Evolutionary conservation across 163 green algal genomes (phyloP).

Genomic region (Scenedesmus sp.): DNA sequence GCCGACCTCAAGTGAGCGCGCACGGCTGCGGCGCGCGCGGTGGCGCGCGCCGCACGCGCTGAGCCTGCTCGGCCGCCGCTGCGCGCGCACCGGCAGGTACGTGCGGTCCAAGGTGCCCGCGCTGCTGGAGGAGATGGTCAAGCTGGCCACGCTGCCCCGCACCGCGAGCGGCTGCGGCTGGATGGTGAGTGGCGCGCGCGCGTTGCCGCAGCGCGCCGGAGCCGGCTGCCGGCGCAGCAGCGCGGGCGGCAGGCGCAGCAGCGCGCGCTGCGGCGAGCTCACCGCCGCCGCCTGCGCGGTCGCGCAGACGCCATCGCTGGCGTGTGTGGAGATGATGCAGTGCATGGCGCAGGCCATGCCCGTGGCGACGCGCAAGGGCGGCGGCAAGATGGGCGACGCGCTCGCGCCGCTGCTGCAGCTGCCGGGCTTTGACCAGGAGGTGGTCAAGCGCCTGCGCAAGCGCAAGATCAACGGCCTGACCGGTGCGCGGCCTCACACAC

Average conservation of each 20-base stretch:
- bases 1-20: slow-evolving; percentile 28
- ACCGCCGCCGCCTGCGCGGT: background rate
- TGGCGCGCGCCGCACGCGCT: too few relatives aligned
- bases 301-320: slow-evolving; percentile 67
- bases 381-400: slow-evolving; percentile 46
- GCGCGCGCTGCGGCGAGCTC: too few relatives aligned
- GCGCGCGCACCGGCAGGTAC: slow-evolving; percentile 12
- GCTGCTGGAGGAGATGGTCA: slow-evolving; percentile 92
- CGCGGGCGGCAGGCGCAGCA: too few relatives aligned
- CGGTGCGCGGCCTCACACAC: slow-evolving; percentile 45
- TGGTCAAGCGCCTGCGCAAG: slow-evolving; percentile 75
- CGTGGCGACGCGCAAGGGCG: slow-evolving; percentile 58
- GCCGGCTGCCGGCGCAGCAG: too few relatives aligned
- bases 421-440: slow-evolving; percentile 78
- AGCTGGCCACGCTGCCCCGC: slow-evolving; percentile 75
- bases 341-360: slow-evolving; percentile 73
- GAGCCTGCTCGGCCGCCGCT: too few relatives aligned
- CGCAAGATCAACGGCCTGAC: slow-evolving; percentile 66
- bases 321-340: slow-evolving; percentile 86
- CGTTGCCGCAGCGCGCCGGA: too few relatives aligned
- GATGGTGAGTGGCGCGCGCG: slow-evolving; percentile 61
- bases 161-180: slow-evolving; percentile 73
- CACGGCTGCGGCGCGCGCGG: too few relatives aligned
- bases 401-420: slow-evolving; percentile 82
- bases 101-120: slow-evolving; percentile 26